These are phyloP conservation scores for Glomus cerebriforme DNA, from an alignment of 192 early-diverging fungal genomes.

Conservation along the genomic window DNA sequence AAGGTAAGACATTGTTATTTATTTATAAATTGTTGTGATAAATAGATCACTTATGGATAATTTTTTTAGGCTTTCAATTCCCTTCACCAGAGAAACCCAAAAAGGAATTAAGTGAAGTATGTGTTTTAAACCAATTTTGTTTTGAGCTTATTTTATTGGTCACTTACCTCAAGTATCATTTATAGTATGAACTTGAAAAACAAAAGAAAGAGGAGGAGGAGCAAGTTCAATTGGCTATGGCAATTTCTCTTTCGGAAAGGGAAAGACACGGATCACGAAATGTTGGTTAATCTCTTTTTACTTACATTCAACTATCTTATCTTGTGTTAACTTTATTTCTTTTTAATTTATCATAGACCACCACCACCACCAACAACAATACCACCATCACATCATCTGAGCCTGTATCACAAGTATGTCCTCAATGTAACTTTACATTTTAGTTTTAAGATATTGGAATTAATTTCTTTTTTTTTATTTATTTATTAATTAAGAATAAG, in stretches of 20 bases:
- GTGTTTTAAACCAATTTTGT: constrained; percentile 6
- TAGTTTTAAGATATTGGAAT: background rate
- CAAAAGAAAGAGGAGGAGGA: constrained; percentile 94
- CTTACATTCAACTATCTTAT: too few species aligned
- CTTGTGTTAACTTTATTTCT: constrained; percentile 37
- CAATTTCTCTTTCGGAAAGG: constrained; percentile 79
- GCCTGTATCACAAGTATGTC: constrained; percentile 1
- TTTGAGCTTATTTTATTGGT: background rate
- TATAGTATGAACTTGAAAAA: constrained; percentile 45
- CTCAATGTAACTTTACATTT: constrained; percentile 10
- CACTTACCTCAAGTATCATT: background rate
- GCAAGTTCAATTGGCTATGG: constrained; percentile 89
- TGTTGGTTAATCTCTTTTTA: constrained; percentile 1
- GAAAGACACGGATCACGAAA: constrained; percentile 44
- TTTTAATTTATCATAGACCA: constrained; percentile 28
- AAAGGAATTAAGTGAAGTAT: constrained; percentile 64
- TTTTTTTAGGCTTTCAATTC: constrained; percentile 54
- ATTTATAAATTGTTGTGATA: background rate
- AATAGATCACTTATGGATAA: background rate
- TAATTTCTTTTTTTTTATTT: too few species aligned
- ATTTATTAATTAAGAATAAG: background rate
- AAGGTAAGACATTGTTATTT: constrained; percentile 40
- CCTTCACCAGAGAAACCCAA: constrained; percentile 82
- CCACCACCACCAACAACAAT: too few species aligned
- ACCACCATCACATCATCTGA: too few species aligned